Conservation (phyloP, 345 rosid species). For the Erucastrum elatum region DNA sequence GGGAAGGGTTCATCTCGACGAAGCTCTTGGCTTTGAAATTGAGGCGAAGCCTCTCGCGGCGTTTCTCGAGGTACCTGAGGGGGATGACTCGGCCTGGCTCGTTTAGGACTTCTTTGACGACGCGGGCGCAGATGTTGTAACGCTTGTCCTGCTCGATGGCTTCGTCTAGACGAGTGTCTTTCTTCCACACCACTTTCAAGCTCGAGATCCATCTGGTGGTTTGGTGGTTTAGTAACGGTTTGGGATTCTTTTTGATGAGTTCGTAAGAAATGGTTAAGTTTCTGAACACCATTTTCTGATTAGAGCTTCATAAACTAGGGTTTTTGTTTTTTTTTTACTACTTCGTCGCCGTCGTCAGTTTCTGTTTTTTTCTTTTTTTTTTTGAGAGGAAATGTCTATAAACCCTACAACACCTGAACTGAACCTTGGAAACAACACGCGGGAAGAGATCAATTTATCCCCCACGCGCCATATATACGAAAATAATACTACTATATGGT, state of each 20-base stretch:
- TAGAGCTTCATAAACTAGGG: constrained; percentile 8
- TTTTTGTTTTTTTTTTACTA: neutral
- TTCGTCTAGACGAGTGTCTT: constrained; percentile 63
- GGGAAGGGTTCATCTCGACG: constrained; percentile 52
- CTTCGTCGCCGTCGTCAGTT: neutral
- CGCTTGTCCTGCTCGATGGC: constrained; percentile 73
- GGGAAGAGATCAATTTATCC: neutral
- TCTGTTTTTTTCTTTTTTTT: neutral
- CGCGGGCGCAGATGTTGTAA: constrained; percentile 62
- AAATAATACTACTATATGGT: neutral
- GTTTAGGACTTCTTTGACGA: constrained; percentile 71
- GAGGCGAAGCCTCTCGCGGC: constrained; percentile 76
- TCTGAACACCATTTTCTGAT: constrained; percentile 30
- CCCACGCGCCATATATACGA: neutral
- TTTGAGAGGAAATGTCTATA: neutral
- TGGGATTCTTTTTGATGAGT: constrained; percentile 26
- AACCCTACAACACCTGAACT: neutral
- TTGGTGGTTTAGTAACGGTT: constrained; percentile 2
- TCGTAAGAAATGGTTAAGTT: constrained; percentile 17
- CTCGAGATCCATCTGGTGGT: constrained; percentile 54
- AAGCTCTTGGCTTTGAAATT: constrained; percentile 50
- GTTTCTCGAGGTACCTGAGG: constrained; percentile 65
- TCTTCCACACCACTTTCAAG: constrained; percentile 80
- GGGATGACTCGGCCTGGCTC: constrained; percentile 83
- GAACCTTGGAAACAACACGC: neutral